Percentiles rank a stretch among this genome's conserved stretches.
These are phyloP conservation scores for Amaranthus cruentus DNA, from an alignment of 148 eudicot species.

Conservation along the genomic window DNA sequence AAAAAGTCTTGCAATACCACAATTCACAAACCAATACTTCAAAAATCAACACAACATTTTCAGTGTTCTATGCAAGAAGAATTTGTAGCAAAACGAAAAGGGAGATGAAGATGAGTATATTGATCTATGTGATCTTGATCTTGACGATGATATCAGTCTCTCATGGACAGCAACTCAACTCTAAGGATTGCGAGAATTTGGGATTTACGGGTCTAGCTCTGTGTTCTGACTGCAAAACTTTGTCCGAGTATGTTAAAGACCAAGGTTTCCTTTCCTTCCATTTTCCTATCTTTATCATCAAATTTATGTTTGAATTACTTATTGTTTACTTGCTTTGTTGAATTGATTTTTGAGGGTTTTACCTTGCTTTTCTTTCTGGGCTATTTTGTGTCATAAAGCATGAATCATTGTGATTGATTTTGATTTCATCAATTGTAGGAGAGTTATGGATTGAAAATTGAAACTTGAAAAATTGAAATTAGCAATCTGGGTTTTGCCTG, in stretches of 20 bases:
- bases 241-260: constrained; percentile 75
- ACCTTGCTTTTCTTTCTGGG: neutral
- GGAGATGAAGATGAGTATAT: constrained; percentile 15
- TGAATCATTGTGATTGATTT: neutral
- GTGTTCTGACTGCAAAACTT: constrained; percentile 81
- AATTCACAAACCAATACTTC: no score
- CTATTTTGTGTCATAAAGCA: neutral
- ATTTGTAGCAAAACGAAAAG: neutral
- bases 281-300: neutral
- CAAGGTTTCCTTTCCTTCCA: constrained; percentile 41
- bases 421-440: neutral
- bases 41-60: no score
- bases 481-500: neutral
- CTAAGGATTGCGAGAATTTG: constrained; percentile 66
- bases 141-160: constrained; percentile 16
- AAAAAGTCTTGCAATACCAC: no score
- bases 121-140: constrained; percentile 6
- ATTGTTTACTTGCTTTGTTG: neutral
- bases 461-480: neutral
- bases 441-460: neutral
- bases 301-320: neutral
- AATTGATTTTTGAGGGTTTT: neutral
- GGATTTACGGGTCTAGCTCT: constrained; percentile 88
- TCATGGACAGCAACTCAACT: constrained; percentile 49
- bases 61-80: no score